These are phyloP conservation scores for Verticillium dahliae DNA, from an alignment of 2,329 filamentous ascomycete genomes.

Conservation along the genomic window DNA sequence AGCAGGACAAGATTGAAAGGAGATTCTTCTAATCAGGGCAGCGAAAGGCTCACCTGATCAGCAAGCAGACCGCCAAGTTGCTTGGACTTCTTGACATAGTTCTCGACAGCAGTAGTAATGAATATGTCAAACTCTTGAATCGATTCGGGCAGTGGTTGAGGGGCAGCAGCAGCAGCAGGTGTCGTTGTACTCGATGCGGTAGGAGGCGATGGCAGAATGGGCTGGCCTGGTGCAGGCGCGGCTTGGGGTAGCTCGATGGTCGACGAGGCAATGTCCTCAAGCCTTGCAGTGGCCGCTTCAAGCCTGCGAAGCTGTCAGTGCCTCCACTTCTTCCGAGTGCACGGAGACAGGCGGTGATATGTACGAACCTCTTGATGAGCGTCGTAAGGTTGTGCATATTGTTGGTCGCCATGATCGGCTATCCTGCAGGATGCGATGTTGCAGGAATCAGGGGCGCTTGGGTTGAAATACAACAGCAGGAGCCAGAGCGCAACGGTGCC, in stretches of 20 bases:
- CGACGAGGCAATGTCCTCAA: constrained; percentile 91
- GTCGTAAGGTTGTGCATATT: constrained; percentile 97
- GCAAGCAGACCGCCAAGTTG: constrained; percentile 71
- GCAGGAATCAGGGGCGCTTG: neutral
- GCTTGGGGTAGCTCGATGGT: constrained; percentile 52
- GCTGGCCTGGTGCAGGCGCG: constrained; percentile 28
- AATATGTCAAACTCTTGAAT: constrained; percentile 84
- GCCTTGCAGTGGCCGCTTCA: constrained; percentile 89
- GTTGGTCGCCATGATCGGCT: constrained; percentile 58
- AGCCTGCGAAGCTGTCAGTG: constrained; percentile 51
- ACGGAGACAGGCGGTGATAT: neutral
- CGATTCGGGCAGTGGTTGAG: constrained; percentile 54
- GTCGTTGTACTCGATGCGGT: constrained; percentile 22
- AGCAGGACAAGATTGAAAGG: neutral
- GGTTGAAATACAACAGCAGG: neutral
- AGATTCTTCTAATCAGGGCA: neutral
- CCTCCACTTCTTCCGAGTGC: neutral
- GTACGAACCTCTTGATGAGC: constrained; percentile 87
- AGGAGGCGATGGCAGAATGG: constrained; percentile 25
- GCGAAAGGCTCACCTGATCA: constrained; percentile 61
- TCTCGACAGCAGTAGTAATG: constrained; percentile 65
- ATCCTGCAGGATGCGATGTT: neutral
- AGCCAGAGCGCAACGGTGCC: neutral
- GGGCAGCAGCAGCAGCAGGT: constrained; percentile 23
- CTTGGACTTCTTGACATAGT: constrained; percentile 72